Evolutionary conservation across 2,329 filamentous ascomycete species (phyloP), one percentile per base, ranked within the genome.

Genomic region (Venturia pyrina): DNA sequence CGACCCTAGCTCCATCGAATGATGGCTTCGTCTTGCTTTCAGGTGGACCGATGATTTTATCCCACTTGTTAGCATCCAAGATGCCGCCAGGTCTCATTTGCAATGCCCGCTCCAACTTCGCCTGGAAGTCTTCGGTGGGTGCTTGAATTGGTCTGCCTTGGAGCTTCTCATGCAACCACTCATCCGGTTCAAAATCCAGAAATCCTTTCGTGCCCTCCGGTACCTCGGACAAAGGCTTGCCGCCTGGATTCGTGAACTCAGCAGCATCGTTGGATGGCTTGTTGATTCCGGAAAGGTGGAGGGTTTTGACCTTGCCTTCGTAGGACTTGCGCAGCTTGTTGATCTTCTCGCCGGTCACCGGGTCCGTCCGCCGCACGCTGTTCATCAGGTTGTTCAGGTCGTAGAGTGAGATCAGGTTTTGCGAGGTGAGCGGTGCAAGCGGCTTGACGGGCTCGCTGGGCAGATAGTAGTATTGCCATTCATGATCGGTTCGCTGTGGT

Each of bases 281-380:
- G 66, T 79, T 79, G 68, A 79, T 78, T 61, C 82, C 82, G 34
- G 79, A 76, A 19, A 82, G 76, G 56, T 77, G 75, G 66, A 83
- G 72, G 48, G 73, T 73, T 70, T 82, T 82, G 67, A 82, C 78
- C 69, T 83, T 81, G 62, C 79, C 79, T 70, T 82, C 81, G 70
- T 83, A 84, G 43, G 80, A 82, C 70, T 83, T 83, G 48, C 86
- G 79, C 53, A 88, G 77, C 72, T 84, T 83, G 75, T 87, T 82
- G 68, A 81, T 87, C 76, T 88, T 88, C 72, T 87, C 85, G 67
- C 85, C 85, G n/a, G 84, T 87, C 24, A 79, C 74, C 19, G 84
- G 83, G 72, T 88, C 84, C 62, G 78, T 80, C 65, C 86, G 78
- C 67, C 82, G 84, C 68, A 88, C 85, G 65, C 81, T 84, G 69